These are phyloP conservation scores for Aulographum hederae DNA, from an alignment of 2,329 filamentous ascomycete species.

Conservation along the genomic window DNA sequence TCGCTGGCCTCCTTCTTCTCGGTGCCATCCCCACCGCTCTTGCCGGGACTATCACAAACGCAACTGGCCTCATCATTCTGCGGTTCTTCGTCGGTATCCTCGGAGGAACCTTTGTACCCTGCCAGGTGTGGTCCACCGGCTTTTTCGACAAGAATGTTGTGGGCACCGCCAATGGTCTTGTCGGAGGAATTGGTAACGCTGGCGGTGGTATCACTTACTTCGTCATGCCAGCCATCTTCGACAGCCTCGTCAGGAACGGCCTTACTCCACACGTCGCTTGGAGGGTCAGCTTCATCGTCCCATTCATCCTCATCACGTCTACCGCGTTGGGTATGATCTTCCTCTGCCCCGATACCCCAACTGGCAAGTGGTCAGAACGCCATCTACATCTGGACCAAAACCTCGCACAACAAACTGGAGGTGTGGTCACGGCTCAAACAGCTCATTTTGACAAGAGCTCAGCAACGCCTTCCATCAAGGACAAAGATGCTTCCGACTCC, in stretches of 20 bases:
- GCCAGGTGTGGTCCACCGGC: slow-evolving; percentile 81
- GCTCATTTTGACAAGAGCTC: slow-evolving; percentile 6
- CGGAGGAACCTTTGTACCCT: slow-evolving; percentile 63
- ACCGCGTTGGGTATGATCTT: slow-evolving; percentile 52
- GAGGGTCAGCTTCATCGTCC: slow-evolving; percentile 71
- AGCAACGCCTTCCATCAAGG: not conserved
- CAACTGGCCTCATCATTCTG: slow-evolving; percentile 48
- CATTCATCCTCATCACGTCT: slow-evolving; percentile 54
- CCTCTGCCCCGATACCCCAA: slow-evolving; percentile 65
- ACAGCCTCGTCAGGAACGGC: slow-evolving; percentile 47
- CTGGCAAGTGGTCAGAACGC: slow-evolving; percentile 63
- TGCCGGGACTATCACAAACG: slow-evolving; percentile 55
- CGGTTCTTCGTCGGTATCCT: slow-evolving; percentile 71
- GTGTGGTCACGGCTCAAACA: slow-evolving; percentile 15
- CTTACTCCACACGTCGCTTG: slow-evolving; percentile 53
- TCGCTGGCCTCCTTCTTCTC: slow-evolving; percentile 56
- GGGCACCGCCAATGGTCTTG: slow-evolving; percentile 71
- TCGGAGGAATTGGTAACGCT: slow-evolving; percentile 71
- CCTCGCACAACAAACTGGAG: slow-evolving; percentile 12
- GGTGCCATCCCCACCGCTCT: slow-evolving; percentile 70
- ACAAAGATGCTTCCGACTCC: slow-evolving; percentile 21
- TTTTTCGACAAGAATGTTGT: slow-evolving; percentile 91
- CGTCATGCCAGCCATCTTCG: slow-evolving; percentile 78
- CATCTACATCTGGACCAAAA: slow-evolving; percentile 20
- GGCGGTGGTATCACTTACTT: slow-evolving; percentile 88